Evolutionary conservation across 2,329 filamentous ascomycete genomes (phyloP), one percentile per base, ranked within the genome.

Genomic region (Alternaria arbusti): DNA sequence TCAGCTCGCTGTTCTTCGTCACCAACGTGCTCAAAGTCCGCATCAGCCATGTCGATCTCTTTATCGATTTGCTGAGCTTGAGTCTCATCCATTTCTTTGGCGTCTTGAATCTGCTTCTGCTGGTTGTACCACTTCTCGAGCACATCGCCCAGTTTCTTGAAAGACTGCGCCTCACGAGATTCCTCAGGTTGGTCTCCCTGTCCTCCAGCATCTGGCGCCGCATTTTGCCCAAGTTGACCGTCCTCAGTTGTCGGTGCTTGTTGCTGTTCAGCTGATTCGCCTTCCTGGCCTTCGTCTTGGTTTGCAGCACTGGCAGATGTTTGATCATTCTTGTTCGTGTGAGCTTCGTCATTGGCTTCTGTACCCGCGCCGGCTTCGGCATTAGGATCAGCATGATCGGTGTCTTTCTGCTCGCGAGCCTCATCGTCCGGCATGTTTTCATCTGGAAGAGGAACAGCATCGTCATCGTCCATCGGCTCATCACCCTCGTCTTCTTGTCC

Each of bases 141-240:
- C 6, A 93, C 91, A 82, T 99, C 94, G 22, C 96, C 96, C 28
- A 99, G 87, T 75, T 97, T 96, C 82, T 96, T 96, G 85, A 97
- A 97, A 1, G 94, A 92, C 70, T 96, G 89, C 49, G 84, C 82
- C 55, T 87, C 79, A 6, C 75, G 73, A 17, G 75, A 73, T 40
- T 84, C 79, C 68, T 84, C 77, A 15, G 79, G 60, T 45, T 77
- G 74, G 52, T 81, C 78, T 20, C 75, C 74, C n/a, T 70, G 74
- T 10, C 79, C 78, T 30, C 76, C 74, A 15, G 77, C 77, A 58
- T 81, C 76, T 47, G 76, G 76, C 13, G 75, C 73, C 3, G 74
- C 69, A 23, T 77, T 75, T 30, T 81, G 74, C 22, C 74, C 76
- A 25, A 78, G 79, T 8, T 81, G 83, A 12, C 89, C 90, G 68